Base-by-base conservation (phyloP, 2,329 filamentous ascomycete genomes). In the Westerdykella ornata region DNA sequence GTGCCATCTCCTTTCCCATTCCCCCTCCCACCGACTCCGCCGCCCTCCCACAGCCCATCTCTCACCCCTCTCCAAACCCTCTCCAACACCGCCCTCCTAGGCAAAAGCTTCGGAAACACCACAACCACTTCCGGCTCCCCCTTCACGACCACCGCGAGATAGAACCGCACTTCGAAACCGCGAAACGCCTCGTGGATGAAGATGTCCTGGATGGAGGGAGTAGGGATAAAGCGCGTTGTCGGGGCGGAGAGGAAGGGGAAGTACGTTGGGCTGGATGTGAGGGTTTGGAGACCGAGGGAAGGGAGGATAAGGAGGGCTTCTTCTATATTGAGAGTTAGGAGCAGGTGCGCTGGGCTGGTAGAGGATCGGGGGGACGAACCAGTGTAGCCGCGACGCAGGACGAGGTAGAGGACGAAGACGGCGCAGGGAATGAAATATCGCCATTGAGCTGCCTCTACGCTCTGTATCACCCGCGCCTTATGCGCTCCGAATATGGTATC, bases 171-270 rank as follows among this genome's bases (percentile, higher is more conserved):
- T 68, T 89, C 87, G 58, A 96, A 94, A 1, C 89, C 89, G 43
- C 80, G 80, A 67, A 97, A 97, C 3, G 89, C 92, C 71, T 98
- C 92, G 63, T 96, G 88, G 38, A 98, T 85, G 40, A 96, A 80
- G 42, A 98, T 83, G 63, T 98, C 92, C 60, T 86, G 86, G 43
- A 98, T 94, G 67, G 87, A 82, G 34, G 84, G 85, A 0, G 90
- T 95, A 0, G 92, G 90, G 44, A 98, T 97, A 65, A 86, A 87
- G 37, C 81, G 72, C n/a, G 80, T 84, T 1, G 75, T 73, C 2
- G 77, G 68, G 7, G 72, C 72, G 29, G 74, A 73, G 5, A 89
- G 72, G 12, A 26, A 26, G 22, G 22, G 22, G 22, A 26, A 26
- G 56, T 86, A 88, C 7, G 81, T 84, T 1, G 75, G 67, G 7